These are phyloP conservation scores for Aspergillus udagawae DNA, from an alignment of 2,329 filamentous ascomycete species.

Conservation along the genomic window DNA sequence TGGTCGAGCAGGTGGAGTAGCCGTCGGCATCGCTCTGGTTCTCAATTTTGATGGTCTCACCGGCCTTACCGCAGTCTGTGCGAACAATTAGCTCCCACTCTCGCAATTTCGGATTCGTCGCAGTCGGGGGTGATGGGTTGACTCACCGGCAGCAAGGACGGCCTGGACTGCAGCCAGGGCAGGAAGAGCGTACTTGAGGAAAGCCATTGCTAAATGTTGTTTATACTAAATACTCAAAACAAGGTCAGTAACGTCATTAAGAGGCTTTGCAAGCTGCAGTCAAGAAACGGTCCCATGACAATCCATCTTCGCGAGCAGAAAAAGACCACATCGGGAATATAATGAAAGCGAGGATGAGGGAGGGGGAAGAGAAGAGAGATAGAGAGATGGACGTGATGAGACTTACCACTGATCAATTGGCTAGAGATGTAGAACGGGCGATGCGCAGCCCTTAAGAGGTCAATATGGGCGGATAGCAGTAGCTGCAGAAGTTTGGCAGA, in stretches of 20 bases:
- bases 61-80: slow-evolving; percentile 16
- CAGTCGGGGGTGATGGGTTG: background rate
- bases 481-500: slow-evolving; percentile 9
- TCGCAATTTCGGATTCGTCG: background rate
- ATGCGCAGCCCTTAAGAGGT: slow-evolving; percentile 10
- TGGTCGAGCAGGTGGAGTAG: slow-evolving; percentile 62
- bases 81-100: slow-evolving; percentile 4
- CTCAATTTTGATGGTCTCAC: slow-evolving; percentile 46
- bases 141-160: slow-evolving; percentile 46
- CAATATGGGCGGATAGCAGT: slow-evolving; percentile 7
- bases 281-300: background rate
- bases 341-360: background rate
- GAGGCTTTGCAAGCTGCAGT: background rate
- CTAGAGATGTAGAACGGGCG: slow-evolving; percentile 7
- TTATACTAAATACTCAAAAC: slow-evolving; percentile 1
- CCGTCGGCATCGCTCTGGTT: slow-evolving; percentile 61
- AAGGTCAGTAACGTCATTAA: background rate
- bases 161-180: slow-evolving; percentile 51
- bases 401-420: slow-evolving; percentile 14
- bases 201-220: slow-evolving; percentile 41
- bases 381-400: background rate
- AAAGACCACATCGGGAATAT: background rate
- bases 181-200: slow-evolving; percentile 54
- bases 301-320: background rate
- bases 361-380: background rate